Conservation (phyloP, 176 grass and related monocot species). For the Rhynchospora tenuis region DNA sequence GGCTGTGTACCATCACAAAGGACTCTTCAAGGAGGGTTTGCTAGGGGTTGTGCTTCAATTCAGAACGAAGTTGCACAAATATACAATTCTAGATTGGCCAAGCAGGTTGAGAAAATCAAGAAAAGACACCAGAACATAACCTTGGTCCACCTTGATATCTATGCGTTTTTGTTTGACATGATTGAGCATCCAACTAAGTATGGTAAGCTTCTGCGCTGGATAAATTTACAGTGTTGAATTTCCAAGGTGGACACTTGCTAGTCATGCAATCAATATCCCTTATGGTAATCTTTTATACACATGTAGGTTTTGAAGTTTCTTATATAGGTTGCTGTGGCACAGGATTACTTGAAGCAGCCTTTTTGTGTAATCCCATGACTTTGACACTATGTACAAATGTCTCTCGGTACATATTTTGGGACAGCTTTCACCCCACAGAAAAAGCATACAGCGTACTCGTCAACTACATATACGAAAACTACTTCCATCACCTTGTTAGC, state of each 20-base stretch:
- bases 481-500: slow-evolving; percentile 26
- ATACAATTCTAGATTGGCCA: slow-evolving; percentile 35
- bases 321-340: slow-evolving; percentile 59
- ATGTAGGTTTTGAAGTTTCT: slow-evolving; percentile 38
- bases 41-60: slow-evolving; percentile 22
- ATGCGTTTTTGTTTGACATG: slow-evolving; percentile 46
- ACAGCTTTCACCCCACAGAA: slow-evolving; percentile 78
- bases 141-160: slow-evolving; percentile 57
- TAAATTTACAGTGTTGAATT: neutral
- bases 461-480: slow-evolving; percentile 48
- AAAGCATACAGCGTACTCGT: slow-evolving; percentile 57
- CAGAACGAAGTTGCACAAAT: slow-evolving; percentile 53
- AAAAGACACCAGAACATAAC: neutral
- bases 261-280: neutral
- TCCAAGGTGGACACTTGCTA: neutral
- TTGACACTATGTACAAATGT: slow-evolving; percentile 36
- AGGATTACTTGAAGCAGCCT: slow-evolving; percentile 45
- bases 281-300: neutral
- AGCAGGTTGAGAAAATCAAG: slow-evolving; percentile 13
- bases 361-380: slow-evolving; percentile 54
- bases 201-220: slow-evolving; percentile 19
- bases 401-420: slow-evolving; percentile 60
- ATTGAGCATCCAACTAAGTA: slow-evolving; percentile 37
- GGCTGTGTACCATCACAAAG: slow-evolving; percentile 77
- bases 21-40: slow-evolving; percentile 39